Evolutionary conservation across 1,139 yeast genomes (phyloP).

Genomic region (Saccharomycopsis hybrid): DNA sequence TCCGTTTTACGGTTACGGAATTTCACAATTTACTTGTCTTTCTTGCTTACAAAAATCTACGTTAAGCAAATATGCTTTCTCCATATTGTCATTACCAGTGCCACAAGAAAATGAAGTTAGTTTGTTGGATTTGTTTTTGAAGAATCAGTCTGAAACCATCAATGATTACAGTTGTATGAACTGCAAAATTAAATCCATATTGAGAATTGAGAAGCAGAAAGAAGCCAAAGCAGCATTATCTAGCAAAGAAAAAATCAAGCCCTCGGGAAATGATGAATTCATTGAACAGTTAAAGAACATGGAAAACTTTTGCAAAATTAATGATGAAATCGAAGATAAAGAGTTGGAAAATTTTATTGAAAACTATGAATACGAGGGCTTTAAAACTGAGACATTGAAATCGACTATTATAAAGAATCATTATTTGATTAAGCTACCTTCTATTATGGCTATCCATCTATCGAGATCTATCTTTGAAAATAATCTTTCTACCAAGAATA

Average conservation of each 20-base stretch:
- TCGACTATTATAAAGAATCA: slow-evolving; percentile 65
- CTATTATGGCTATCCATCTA: slow-evolving; percentile 65
- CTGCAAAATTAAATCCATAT: slow-evolving; percentile 52
- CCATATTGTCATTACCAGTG: slow-evolving; percentile 66
- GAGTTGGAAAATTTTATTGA: slow-evolving; percentile 41
- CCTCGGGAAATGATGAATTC: too few species aligned
- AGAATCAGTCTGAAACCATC: slow-evolving; percentile 62
- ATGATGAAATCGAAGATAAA: slow-evolving; percentile 49
- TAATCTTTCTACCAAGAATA: slow-evolving; percentile 59
- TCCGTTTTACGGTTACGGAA: slow-evolving; percentile 66
- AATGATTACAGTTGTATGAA: slow-evolving; percentile 74
- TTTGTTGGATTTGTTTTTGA: slow-evolving; percentile 48
- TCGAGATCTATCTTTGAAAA: slow-evolving; percentile 80
- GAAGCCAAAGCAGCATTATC: slow-evolving; percentile 20
- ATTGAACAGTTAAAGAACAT: slow-evolving; percentile 30
- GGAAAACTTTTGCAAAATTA: slow-evolving; percentile 42
- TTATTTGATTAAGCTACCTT: slow-evolving; percentile 60
- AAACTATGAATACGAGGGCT: slow-evolving; percentile 38
- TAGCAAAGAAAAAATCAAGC: slow-evolving; percentile 24
- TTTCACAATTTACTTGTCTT: slow-evolving; percentile 64
- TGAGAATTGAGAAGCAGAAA: slow-evolving; percentile 29
- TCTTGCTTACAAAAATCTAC: slow-evolving; percentile 60
- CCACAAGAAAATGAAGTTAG: slow-evolving; percentile 52
- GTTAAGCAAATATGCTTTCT: slow-evolving; percentile 56
- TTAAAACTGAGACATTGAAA: slow-evolving; percentile 41